Conservation (phyloP, 371 early-diverging fungal genomes). For the Rhizoclosmatium hyalinum region DNA sequence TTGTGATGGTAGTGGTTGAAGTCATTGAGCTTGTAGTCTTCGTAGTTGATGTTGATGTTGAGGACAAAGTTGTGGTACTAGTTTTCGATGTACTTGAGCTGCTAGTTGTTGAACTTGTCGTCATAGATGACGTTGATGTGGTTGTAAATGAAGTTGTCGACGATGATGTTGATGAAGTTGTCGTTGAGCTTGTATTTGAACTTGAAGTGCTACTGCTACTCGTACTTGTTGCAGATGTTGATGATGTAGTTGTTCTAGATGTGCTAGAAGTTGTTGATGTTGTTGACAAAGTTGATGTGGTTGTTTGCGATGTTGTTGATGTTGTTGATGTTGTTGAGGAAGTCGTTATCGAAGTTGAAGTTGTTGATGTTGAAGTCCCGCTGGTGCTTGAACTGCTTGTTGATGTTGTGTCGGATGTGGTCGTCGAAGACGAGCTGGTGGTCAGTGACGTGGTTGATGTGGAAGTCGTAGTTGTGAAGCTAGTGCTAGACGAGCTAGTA, state of each 20-base stretch:
- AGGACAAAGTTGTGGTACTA: not conserved
- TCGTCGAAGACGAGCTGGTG: not conserved
- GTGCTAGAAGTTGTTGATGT: not conserved
- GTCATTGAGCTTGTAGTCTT: not conserved
- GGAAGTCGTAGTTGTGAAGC: not conserved
- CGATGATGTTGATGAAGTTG: not conserved
- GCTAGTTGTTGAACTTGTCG: not conserved
- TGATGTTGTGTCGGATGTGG: not conserved
- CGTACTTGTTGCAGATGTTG: slow-evolving; percentile 2
- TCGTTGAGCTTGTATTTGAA: not conserved
- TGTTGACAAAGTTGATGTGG: not conserved
- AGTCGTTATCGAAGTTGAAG: not conserved
- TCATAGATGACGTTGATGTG: not conserved
- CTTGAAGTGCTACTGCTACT: not conserved
- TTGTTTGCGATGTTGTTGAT: not conserved
- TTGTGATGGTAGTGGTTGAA: not conserved
- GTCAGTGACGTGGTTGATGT: not conserved
- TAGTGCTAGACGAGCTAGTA: not conserved
- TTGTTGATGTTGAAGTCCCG: not conserved
- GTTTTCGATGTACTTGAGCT: not conserved
- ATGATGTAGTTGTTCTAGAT: not conserved
- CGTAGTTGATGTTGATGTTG: not conserved
- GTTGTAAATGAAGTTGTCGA: not conserved
- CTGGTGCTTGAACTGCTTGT: not conserved
- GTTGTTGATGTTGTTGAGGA: not conserved